Percentiles rank a stretch among this genome's conserved stretches.
These are phyloP conservation scores for Phyllachora maydis DNA, from an alignment of 2,329 filamentous ascomycete genomes.

Conservation along the genomic window DNA sequence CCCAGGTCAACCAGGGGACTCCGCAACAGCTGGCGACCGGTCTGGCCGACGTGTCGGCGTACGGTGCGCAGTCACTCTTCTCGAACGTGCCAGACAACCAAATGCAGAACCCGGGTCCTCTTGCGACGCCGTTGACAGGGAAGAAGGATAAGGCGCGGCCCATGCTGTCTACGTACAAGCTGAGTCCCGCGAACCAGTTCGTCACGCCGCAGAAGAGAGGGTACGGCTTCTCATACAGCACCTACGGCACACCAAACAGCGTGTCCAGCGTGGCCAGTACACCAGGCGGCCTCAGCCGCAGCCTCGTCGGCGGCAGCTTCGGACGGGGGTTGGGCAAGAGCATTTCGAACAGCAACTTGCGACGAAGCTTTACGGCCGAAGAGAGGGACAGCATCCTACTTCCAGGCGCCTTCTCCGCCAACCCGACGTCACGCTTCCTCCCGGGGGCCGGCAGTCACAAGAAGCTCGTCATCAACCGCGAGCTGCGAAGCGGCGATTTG, in stretches of 20 bases:
- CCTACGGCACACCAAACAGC: conserved; percentile 64
- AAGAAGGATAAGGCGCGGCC: conserved; percentile 57
- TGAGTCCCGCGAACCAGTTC: conserved; percentile 63
- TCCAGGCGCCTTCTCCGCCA: conserved; percentile 66
- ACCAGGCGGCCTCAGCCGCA: conserved; percentile 45
- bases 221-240: conserved; percentile 86
- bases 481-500: conserved; percentile 54
- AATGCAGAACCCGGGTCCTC: conserved; percentile 57
- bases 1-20: conserved; percentile 25
- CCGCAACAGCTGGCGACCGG: conserved; percentile 55
- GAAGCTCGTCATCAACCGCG: conserved; percentile 80
- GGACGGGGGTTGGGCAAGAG: conserved; percentile 66
- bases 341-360: conserved; percentile 69
- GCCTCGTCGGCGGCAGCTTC: conserved; percentile 42
- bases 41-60: conserved; percentile 68
- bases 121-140: conserved; percentile 73
- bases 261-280: conserved; percentile 48
- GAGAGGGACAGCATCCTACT: conserved; percentile 78
- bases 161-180: conserved; percentile 69
- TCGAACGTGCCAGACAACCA: conserved; percentile 44
- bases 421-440: conserved; percentile 39
- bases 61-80: conserved; percentile 76
- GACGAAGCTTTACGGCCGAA: conserved; percentile 60
- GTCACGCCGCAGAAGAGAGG: conserved; percentile 71
- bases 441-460: conserved; percentile 58